Evolutionary conservation across 139 green algal genomes (phyloP).

Genomic region (Pseudopediastrum boryanum): DNA sequence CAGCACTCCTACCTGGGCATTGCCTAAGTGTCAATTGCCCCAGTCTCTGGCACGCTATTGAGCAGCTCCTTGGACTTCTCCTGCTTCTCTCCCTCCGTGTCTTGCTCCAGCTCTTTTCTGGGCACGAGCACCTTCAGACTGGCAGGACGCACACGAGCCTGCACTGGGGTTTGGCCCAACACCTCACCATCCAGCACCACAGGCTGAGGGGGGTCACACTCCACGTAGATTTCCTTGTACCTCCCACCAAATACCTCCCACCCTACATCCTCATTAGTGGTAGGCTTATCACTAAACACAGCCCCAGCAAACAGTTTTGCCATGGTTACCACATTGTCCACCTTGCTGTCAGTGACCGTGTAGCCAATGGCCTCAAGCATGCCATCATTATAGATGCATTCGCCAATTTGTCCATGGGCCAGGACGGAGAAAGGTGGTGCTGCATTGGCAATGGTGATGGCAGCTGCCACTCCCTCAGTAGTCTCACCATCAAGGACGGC

Average conservation of each 20-base stretch:
- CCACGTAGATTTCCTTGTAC: slow-evolving; percentile 21
- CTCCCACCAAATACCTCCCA: slow-evolving; percentile 32
- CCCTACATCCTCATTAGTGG: slow-evolving; percentile 32
- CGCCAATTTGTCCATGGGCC: slow-evolving; percentile 27
- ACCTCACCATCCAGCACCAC: slow-evolving; percentile 42
- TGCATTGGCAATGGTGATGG: slow-evolving; percentile 35
- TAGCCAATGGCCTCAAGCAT: slow-evolving; percentile 35
- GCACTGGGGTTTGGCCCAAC: slow-evolving; percentile 27
- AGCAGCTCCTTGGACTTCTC: too few relatives aligned
- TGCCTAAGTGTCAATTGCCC: too few relatives aligned
- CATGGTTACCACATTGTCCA: slow-evolving; percentile 22
- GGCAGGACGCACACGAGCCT: slow-evolving; percentile 6
- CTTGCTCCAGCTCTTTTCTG: too few relatives aligned
- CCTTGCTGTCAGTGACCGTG: not conserved
- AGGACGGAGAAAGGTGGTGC: slow-evolving; percentile 31
- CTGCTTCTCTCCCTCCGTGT: too few relatives aligned
- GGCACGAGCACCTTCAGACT: slow-evolving; percentile 31
- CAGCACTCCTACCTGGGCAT: too few relatives aligned
- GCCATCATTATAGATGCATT: slow-evolving; percentile 34
- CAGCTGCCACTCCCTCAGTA: slow-evolving; percentile 22
- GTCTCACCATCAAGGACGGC: slow-evolving; percentile 15
- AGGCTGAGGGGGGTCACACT: slow-evolving; percentile 33
- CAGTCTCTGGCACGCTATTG: too few relatives aligned
- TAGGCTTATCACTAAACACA: slow-evolving; percentile 13
- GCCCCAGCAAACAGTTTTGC: not conserved